Evolutionary conservation across 176 grass and related monocot genomes (phyloP).

Genomic region (Guadua angustifolia): DNA sequence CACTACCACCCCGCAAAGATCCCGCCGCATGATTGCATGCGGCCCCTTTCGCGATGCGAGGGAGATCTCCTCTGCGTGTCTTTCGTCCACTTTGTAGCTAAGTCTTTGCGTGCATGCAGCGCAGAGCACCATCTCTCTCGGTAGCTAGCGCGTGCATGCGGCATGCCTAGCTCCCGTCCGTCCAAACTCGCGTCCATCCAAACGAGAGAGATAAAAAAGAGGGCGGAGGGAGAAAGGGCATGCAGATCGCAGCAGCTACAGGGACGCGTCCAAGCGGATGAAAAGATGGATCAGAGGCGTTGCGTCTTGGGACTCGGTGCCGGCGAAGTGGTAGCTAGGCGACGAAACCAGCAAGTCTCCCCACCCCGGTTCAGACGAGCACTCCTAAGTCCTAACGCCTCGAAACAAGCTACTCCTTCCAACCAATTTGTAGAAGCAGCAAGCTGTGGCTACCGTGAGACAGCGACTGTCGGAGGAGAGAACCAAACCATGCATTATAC

Average conservation of each 20-base stretch:
- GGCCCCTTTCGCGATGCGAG: neutral
- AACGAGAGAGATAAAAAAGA: neutral
- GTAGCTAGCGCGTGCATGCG: neutral
- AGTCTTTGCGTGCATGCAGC: neutral
- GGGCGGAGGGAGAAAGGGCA: neutral
- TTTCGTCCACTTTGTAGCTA: neutral
- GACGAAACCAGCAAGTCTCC: constrained; percentile 32
- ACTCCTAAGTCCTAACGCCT: neutral
- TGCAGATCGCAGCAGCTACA: neutral
- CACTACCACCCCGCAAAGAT: constrained; percentile 22
- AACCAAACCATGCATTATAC: neutral
- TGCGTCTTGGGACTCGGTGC: constrained; percentile 41
- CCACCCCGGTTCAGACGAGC: neutral
- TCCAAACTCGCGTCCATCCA: neutral
- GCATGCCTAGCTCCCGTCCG: neutral
- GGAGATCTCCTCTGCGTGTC: neutral
- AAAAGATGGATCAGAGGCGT: constrained; percentile 41
- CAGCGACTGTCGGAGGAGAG: neutral
- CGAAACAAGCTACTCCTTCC: too few relatives aligned
- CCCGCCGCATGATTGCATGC: constrained; percentile 33
- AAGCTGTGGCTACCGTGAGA: neutral
- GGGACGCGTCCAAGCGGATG: constrained; percentile 26
- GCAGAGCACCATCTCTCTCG: neutral
- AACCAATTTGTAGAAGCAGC: neutral
- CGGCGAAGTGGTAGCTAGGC: neutral